Conservation (phyloP, 2,329 filamentous ascomycete genomes). For the Fusarium oxysporum region DNA sequence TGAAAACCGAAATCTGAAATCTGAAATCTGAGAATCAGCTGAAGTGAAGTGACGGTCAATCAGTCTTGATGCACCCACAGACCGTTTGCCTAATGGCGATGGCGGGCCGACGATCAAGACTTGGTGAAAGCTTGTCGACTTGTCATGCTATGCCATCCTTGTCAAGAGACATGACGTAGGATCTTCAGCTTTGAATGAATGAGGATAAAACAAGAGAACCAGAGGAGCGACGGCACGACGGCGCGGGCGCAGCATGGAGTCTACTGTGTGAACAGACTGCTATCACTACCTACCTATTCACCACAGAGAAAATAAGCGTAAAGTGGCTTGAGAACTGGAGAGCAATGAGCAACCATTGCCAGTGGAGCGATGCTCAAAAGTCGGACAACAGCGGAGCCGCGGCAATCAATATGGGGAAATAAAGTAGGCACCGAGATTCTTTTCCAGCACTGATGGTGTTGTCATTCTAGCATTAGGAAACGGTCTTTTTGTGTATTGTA, state of each 20-base stretch:
- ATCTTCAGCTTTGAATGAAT: background rate
- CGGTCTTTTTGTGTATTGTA: background rate
- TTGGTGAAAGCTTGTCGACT: slow-evolving; percentile 29
- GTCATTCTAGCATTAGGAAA: slow-evolving; percentile 1
- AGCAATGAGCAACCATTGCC: background rate
- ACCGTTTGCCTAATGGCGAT: background rate
- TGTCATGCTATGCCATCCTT: slow-evolving; percentile 3
- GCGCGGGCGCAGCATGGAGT: background rate
- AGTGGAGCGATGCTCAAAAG: slow-evolving; percentile 5
- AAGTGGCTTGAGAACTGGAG: slow-evolving; percentile 16
- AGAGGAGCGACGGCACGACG: slow-evolving; percentile 26
- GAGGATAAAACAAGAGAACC: slow-evolving; percentile 6
- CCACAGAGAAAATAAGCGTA: background rate
- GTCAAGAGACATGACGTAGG: slow-evolving; percentile 32
- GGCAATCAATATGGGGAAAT: slow-evolving; percentile 20
- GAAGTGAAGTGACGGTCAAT: background rate
- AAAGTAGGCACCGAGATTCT: slow-evolving; percentile 30
- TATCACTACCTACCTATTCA: background rate
- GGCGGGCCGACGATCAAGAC: slow-evolving; percentile 22
- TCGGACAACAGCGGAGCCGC: slow-evolving; percentile 20
- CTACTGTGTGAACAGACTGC: background rate
- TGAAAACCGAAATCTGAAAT: background rate
- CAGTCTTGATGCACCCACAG: background rate
- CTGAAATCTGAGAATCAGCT: background rate
- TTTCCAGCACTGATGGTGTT: background rate